These are phyloP conservation scores for Sabuloglossum arenarium DNA, from an alignment of 495 filamentous ascomycete species.

Conservation along the genomic window DNA sequence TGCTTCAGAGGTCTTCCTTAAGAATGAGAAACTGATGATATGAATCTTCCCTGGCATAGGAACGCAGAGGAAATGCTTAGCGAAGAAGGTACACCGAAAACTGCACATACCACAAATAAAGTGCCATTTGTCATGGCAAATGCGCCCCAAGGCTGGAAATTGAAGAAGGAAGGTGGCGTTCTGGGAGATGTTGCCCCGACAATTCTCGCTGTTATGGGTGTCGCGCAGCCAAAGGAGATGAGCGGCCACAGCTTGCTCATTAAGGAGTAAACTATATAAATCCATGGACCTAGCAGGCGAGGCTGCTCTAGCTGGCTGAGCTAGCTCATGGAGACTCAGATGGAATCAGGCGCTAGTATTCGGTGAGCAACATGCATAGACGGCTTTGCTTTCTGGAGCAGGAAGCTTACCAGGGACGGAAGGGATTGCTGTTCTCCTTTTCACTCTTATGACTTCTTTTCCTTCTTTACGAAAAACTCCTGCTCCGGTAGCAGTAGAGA, in stretches of 20 bases:
- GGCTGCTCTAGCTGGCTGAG: too few relatives aligned
- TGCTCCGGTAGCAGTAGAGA: background rate
- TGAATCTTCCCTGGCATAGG: slow-evolving; percentile 15
- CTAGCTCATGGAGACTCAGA: too few relatives aligned
- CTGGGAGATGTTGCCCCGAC: slow-evolving; percentile 93
- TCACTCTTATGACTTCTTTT: too few relatives aligned
- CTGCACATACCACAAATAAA: slow-evolving; percentile 90
- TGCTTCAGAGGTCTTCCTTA: background rate
- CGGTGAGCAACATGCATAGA: too few relatives aligned
- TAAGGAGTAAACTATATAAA: slow-evolving; percentile 30
- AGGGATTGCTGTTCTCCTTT: too few relatives aligned
- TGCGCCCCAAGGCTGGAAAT: slow-evolving; percentile 68
- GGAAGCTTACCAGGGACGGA: too few relatives aligned
- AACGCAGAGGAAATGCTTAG: slow-evolving; percentile 99
- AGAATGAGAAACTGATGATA: background rate
- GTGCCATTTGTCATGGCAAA: slow-evolving; percentile 98
- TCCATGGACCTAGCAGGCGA: background rate
- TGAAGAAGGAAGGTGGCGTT: slow-evolving; percentile 72
- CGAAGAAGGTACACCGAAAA: slow-evolving; percentile 86
- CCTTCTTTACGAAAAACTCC: too few relatives aligned
- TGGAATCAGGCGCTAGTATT: too few relatives aligned
- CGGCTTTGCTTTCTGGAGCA: too few relatives aligned
- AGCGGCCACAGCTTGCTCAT: slow-evolving; percentile 63
- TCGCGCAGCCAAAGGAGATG: slow-evolving; percentile 83
- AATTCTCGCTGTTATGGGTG: slow-evolving; percentile 71